Evolutionary conservation across 2,329 filamentous ascomycete genomes (phyloP), one percentile per base, ranked within the genome.

Genomic region (Fusarium graminum): DNA sequence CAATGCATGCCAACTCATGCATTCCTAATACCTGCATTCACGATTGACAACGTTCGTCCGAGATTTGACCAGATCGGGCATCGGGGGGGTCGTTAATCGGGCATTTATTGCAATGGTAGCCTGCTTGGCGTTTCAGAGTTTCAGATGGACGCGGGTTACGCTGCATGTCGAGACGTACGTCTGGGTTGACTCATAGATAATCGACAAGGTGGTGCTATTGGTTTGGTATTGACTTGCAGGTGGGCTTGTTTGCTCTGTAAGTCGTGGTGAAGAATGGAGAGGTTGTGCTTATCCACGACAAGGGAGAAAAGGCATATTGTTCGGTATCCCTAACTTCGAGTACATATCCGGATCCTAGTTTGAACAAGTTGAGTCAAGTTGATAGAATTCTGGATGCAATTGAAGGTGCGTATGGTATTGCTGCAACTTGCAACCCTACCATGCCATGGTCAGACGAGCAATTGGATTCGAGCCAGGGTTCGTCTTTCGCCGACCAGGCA

Each of bases 51-150:
- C 8, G n/a, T 39, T 36, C 38, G 14, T 13, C 19, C 1, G 29
- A 49, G 26, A 26, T 11, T 19, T n/a, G 22, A 22, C 34, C 34
- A 36, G 13, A 43, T 41, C 22, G 25, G 32, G 34, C 14, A 36
- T 12, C 30, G n/a, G 19, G 43, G 43, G 43, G 38, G 60, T 25
- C 14, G 34, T 57, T 10, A 32, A 41, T 22, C 14, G 11, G 22
- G 19, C 22, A 34, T 44, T 39, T 32, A 30, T 30, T 26, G 22
- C 30, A 34, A 28, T 40, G 53, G 59, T 29, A 63, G 59, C 59
- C 59, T 63, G 59, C 59, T 63, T 63, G 59, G 59, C 59, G 59
- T 51, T 14, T n/a, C 41, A 45, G 56, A 45, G 43, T 63, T 51
- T 51, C 44, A 44, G 59, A 19, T 43, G 19, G 13, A 60, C 59